Evolutionary conservation across 129 eudicot species (phyloP).

Genomic region (Pittosporum tobira): DNA sequence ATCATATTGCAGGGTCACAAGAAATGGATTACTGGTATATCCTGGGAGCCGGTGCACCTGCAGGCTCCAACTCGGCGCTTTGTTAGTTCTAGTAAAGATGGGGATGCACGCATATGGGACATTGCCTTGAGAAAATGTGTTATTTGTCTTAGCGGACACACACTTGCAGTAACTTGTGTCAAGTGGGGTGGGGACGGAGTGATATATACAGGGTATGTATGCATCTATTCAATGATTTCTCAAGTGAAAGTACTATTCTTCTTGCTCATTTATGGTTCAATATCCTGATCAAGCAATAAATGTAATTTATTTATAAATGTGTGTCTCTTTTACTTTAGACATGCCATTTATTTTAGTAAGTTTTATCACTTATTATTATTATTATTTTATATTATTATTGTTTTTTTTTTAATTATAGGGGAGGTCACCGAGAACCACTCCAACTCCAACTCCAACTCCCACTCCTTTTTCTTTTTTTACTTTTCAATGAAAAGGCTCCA

Average conservation of each 20-base stretch:
- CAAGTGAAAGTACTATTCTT: too few relatives aligned
- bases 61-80: constrained; percentile 83
- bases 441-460: too few relatives aligned
- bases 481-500: neutral
- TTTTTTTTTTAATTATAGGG: too few relatives aligned
- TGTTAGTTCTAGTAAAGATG: constrained; percentile 95
- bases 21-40: constrained; percentile 93
- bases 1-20: constrained; percentile 71
- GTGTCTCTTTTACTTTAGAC: too few relatives aligned
- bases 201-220: constrained; percentile 82
- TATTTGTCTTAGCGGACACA: constrained; percentile 77
- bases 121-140: constrained; percentile 55
- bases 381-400: too few relatives aligned
- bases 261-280: too few relatives aligned
- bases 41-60: constrained; percentile 95
- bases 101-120: constrained; percentile 98
- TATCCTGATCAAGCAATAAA: too few relatives aligned
- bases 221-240: constrained; percentile 13
- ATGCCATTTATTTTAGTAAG: too few relatives aligned
- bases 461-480: too few relatives aligned
- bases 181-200: constrained; percentile 99
- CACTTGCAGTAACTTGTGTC: constrained; percentile 96
- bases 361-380: too few relatives aligned
- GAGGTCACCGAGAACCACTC: neutral
- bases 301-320: too few relatives aligned